phyloP scores from a whole-genome alignment of 192 early-diverging fungal species.

The Ambispora gerdemannii region DNA sequence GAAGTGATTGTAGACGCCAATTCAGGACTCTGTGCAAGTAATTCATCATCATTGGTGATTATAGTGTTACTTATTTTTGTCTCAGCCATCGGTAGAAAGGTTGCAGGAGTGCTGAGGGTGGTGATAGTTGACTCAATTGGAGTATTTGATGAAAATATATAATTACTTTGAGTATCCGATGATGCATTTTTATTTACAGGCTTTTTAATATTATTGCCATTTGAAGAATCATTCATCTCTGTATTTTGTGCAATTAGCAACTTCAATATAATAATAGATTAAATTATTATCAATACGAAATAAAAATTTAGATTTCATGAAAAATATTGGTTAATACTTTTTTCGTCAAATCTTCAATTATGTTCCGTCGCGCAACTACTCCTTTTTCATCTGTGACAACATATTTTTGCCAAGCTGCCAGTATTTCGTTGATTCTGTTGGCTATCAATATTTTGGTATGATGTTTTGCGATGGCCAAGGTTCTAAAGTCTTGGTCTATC shows the following conservation, averaged over 20 bases:
- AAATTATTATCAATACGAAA: neutral
- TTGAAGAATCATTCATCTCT: neutral
- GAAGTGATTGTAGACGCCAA: too few species aligned
- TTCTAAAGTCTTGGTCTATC: constrained; percentile 29
- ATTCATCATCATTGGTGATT: too few species aligned
- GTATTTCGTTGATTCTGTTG: constrained; percentile 20
- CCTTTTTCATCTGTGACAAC: neutral
- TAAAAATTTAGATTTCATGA: neutral
- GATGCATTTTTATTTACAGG: neutral
- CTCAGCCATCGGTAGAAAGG: too few species aligned
- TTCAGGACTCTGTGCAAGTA: too few species aligned
- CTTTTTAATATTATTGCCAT: neutral
- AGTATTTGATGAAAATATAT: too few species aligned
- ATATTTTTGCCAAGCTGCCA: constrained; percentile 4
- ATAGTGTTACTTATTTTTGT: too few species aligned
- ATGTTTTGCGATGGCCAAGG: constrained; percentile 16
- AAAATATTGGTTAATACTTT: neutral
- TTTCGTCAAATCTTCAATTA: constrained; percentile 18
- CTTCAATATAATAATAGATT: neutral
- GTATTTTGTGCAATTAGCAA: neutral
- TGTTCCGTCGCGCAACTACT: neutral
- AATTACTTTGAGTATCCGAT: neutral
- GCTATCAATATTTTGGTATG: constrained; percentile 25
- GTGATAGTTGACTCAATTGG: too few species aligned
- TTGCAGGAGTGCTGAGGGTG: too few species aligned